Base-by-base conservation (phyloP, 805 yeast species). In the Candida sphagnicola region DNA sequence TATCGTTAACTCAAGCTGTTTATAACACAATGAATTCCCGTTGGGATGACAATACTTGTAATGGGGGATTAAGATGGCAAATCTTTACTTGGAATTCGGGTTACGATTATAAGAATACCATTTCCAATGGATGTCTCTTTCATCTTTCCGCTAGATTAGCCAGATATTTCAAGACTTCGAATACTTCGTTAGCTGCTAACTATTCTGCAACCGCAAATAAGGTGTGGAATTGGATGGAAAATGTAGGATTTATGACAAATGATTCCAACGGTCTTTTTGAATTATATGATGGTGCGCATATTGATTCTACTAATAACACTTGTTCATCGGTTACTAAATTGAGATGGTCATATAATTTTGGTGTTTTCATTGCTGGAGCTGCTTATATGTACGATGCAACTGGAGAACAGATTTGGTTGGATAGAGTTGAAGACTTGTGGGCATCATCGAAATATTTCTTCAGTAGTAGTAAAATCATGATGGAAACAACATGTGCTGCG, bases 31-130 rank as follows among this genome's bases (percentile, higher is more conserved):
- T 91, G 95, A 80, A 85, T 28, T 64, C 71, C 21, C 77, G 97
- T 59, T 91, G 98, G 99, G 96, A 90, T 59, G 48, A 57, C 5
- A 56, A 50, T 3, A 53, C 68, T 39, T 91, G 99, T 65, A 75
- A 72, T 31, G 98, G 99, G 42, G 98, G 99, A 1, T 65, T 91
- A 44, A 74, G 97, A 62, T 91, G 98, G 98, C 98, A 91, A 68
- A 91, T 91, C 53, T 91, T 82, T 67, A 74, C 82, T 41, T 90
- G 96, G 95, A 91, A 91, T 59, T 74, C 87, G 5, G 99, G 98
- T 45, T 91, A 89, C 59, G 85, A 86, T 59, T 91, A 91, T 63
- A 91, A 91, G 61, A 91, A 91, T 60, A 69, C 96, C 26, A 87
- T 90, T 42, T 74, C 95, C n/a, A 90, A 87, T 60, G 97, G 95